Percentiles rank a stretch among this genome's conserved stretches.
Evolutionary conservation across 208 protist genomes (phyloP).

Genomic region (Trypanosoma vivax): DNA sequence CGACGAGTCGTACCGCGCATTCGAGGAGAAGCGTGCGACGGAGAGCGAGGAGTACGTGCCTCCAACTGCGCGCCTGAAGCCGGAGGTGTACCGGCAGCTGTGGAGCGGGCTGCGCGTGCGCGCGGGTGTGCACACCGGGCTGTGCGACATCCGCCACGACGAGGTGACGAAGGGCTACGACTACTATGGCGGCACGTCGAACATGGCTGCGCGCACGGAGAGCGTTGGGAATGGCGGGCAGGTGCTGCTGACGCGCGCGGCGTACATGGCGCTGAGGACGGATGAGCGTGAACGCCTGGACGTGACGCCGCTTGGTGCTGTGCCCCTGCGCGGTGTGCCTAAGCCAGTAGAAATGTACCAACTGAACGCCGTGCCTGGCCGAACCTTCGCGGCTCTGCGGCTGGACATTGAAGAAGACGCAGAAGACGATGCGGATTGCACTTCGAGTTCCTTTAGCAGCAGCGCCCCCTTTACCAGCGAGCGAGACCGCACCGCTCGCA

Average conservation of each 20-base stretch:
- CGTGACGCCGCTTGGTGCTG: constrained; percentile 14
- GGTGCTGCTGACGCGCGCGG: constrained; percentile 1
- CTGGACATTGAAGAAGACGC: neutral
- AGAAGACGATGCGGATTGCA: neutral
- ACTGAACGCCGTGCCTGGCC: neutral
- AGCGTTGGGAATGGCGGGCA: constrained; percentile 3
- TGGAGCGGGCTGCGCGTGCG: constrained; percentile 47
- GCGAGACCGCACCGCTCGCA: neutral
- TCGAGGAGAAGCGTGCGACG: constrained; percentile 21
- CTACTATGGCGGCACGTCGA: neutral
- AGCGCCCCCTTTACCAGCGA: neutral
- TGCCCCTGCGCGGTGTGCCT: constrained; percentile 42
- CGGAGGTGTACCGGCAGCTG: constrained; percentile 11
- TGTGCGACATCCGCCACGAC: constrained; percentile 4
- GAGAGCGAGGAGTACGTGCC: constrained; percentile 11
- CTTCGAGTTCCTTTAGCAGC: neutral
- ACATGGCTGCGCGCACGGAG: constrained; percentile 1
- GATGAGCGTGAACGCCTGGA: constrained; percentile 5
- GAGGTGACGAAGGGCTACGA: constrained; percentile 7
- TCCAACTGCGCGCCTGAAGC: constrained; percentile 22
- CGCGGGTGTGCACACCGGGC: constrained; percentile 41
- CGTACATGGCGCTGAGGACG: neutral
- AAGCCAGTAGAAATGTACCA: constrained; percentile 36
- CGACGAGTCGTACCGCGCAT: constrained; percentile 30
- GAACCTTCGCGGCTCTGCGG: neutral